Evolutionary conservation across 2,329 filamentous ascomycete species (phyloP).

Genomic region (Aspergillus melleus): DNA sequence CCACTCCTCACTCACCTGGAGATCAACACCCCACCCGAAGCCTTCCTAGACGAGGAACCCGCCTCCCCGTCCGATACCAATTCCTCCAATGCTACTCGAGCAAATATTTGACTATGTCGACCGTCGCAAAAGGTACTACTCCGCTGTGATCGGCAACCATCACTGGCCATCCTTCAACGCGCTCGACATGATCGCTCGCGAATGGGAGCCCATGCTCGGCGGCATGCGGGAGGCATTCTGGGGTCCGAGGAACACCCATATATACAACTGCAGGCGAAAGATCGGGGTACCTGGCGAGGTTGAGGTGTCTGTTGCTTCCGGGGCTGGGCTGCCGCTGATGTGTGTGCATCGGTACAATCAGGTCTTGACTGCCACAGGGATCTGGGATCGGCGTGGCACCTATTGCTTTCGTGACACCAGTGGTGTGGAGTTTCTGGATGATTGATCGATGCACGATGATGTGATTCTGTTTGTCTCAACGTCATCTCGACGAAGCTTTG

Average conservation of each 20-base stretch:
- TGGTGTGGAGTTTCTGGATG: neutral
- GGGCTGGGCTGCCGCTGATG: neutral
- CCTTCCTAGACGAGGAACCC: no score
- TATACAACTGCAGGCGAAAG: neutral
- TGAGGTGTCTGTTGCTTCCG: neutral
- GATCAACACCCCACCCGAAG: neutral
- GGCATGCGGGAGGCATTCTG: neutral
- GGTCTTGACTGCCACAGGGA: neutral
- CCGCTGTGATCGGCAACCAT: neutral
- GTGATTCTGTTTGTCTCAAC: no score
- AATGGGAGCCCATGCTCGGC: neutral
- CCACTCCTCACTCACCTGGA: neutral
- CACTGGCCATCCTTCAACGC: neutral
- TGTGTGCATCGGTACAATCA: neutral
- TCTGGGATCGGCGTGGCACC: neutral
- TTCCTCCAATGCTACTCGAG: neutral
- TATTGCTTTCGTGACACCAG: neutral
- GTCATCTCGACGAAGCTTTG: no score
- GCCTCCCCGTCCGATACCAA: no score
- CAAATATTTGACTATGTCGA: neutral
- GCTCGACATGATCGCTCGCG: neutral
- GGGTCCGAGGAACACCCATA: neutral
- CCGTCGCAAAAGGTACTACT: neutral
- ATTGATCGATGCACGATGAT: neutral
- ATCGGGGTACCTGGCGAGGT: neutral